Conservation (phyloP, 305 asterid genomes). For the Fraxinus baroniana region DNA sequence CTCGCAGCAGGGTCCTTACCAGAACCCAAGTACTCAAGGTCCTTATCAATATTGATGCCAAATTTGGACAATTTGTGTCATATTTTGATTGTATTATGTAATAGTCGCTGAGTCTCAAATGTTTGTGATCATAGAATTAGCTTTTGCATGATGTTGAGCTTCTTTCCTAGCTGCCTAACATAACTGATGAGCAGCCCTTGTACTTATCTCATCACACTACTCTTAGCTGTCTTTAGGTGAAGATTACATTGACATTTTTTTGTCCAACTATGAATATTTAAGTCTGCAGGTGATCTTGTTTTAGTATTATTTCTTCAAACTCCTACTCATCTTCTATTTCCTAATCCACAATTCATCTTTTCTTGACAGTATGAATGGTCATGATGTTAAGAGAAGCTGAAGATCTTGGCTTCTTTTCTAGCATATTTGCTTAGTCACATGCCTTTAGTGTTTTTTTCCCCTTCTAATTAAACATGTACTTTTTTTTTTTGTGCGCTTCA, state of each 20-base stretch:
- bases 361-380: not conserved
- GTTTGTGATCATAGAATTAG: not conserved
- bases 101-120: constrained; percentile 7
- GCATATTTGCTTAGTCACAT: not conserved
- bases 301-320: not conserved
- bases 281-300: not conserved
- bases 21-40: constrained; percentile 41
- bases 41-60: constrained; percentile 48
- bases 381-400: not conserved
- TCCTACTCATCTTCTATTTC: not conserved
- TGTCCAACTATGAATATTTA: not conserved
- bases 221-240: not conserved
- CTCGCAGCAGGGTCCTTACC: constrained; percentile 39
- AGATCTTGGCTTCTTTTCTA: not conserved
- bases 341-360: not conserved
- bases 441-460: not conserved
- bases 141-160: not conserved
- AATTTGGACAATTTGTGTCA: constrained; percentile 32
- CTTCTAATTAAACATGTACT: not conserved
- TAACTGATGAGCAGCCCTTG: not conserved
- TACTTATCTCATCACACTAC: not conserved
- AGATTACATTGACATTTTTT: not conserved
- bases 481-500: not conserved
- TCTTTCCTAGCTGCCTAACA: not conserved
- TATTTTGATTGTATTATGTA: constrained; percentile 18